Evolutionary conservation across 2,329 filamentous ascomycete species (phyloP).

Genomic region (Phaeophleospora eucalypticola): DNA sequence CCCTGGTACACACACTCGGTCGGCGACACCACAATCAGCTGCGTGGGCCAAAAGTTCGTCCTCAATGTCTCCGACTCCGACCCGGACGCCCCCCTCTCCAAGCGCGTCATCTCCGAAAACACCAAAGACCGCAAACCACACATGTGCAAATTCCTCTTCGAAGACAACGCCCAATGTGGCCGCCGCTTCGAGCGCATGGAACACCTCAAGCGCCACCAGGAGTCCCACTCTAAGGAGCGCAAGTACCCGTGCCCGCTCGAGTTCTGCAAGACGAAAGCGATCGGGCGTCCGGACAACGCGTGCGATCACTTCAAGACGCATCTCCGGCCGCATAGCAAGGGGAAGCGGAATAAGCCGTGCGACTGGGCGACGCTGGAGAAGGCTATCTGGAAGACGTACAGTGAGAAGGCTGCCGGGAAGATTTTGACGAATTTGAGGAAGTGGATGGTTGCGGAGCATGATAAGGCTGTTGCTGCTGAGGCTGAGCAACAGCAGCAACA

Average conservation of each 20-base stretch:
- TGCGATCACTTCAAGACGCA: constrained; percentile 33
- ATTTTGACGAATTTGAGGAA: constrained; percentile 14
- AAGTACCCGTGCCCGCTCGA: constrained; percentile 24
- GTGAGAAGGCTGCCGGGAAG: constrained; percentile 59
- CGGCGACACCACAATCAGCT: constrained; percentile 6
- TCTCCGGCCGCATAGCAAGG: constrained; percentile 16
- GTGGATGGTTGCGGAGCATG: constrained; percentile 3
- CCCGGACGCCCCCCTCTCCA: not conserved
- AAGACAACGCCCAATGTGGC: constrained; percentile 16
- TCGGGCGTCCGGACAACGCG: constrained; percentile 30
- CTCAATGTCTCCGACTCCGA: not conserved
- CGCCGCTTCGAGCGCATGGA: constrained; percentile 28
- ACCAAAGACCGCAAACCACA: constrained; percentile 15
- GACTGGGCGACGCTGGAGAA: constrained; percentile 7
- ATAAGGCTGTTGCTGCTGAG: not conserved
- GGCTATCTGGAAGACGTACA: constrained; percentile 79
- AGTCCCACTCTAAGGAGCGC: constrained; percentile 19
- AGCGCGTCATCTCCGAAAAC: not conserved
- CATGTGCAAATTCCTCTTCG: constrained; percentile 13
- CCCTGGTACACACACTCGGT: constrained; percentile 9
- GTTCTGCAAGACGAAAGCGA: constrained; percentile 17
- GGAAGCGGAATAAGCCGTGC: constrained; percentile 26
- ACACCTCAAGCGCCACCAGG: constrained; percentile 31
- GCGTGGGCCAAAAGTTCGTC: constrained; percentile 10
- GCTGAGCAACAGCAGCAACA: not conserved